These are phyloP conservation scores for Trichoderma guizhouense DNA, from an alignment of 2,329 filamentous ascomycete genomes.

Conservation along the genomic window DNA sequence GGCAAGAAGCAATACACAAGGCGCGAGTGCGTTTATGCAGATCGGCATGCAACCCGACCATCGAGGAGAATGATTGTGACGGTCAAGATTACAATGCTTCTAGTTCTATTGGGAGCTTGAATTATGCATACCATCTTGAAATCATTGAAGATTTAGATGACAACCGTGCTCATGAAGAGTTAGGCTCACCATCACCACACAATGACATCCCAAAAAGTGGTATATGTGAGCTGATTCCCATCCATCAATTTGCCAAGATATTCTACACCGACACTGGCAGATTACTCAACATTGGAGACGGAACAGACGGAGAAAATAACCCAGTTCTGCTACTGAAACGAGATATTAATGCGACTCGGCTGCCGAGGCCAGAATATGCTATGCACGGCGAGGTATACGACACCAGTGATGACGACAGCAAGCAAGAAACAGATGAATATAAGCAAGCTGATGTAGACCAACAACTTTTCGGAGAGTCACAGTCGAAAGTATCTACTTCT, in stretches of 20 bases:
- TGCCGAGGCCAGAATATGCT: slow-evolving; percentile 35
- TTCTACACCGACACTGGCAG: slow-evolving; percentile 91
- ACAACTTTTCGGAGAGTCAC: slow-evolving; percentile 36
- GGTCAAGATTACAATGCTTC: background rate
- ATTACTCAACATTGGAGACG: slow-evolving; percentile 71
- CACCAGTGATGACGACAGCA: background rate
- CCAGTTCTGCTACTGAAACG: slow-evolving; percentile 36
- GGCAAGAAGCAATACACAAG: slow-evolving; percentile 97
- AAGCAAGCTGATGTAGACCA: slow-evolving; percentile 46
- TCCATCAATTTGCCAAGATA: slow-evolving; percentile 72
- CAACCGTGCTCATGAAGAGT: slow-evolving; percentile 49
- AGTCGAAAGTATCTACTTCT: background rate
- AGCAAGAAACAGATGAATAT: slow-evolving; percentile 6
- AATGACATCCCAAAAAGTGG: slow-evolving; percentile 44
- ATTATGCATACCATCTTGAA: slow-evolving; percentile 75
- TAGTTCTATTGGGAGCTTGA: slow-evolving; percentile 4
- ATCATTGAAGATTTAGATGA: slow-evolving; percentile 76
- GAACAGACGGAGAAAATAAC: slow-evolving; percentile 46
- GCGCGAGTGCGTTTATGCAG: slow-evolving; percentile 77
- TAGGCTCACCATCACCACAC: slow-evolving; percentile 34
- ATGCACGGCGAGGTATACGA: background rate
- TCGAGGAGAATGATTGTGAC: background rate
- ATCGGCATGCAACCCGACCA: slow-evolving; percentile 44
- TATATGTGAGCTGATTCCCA: slow-evolving; percentile 52
- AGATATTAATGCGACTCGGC: slow-evolving; percentile 38